Base-by-base conservation (phyloP, 1,139 yeast species). In the Torulaspora globosa region DNA sequence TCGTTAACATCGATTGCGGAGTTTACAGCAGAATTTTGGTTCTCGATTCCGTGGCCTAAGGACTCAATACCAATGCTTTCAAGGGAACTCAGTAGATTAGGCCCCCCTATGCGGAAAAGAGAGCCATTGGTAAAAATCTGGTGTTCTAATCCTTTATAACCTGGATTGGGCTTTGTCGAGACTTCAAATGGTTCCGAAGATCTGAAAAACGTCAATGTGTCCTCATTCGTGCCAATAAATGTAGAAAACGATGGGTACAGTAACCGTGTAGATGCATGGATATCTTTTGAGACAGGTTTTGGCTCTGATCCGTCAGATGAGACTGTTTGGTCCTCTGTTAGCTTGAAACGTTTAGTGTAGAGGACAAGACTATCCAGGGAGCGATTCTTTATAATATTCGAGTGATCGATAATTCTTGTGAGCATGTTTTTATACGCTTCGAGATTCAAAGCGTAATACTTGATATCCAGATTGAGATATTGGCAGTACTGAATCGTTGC, bases 361-460 rank as follows among this genome's bases (percentile, higher is more conserved):
- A 27, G 23, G 8, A 46, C 34, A 15, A 52, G 34, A 8, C 42
- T 35, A 18, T 51, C 52, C 3, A 54, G 46, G 19, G 53, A 44
- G 9, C 51, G 48, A 18, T 47, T 41, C 35, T 55, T 58, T 18
- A 51, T 36, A 12, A 36, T 38, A 3, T 35, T 49, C 9, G 54
- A 46, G 34, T 50, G 36, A 4, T n/a, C 23, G 5, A 47, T 34
- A 6, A 56, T 39, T 12, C 40, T 49, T 5, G 36, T 26, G 16
- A 54, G 44, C 38, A 55, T 43, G 4, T 44, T 41, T 14, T 44
- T 46, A 27, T 51, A 55, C n/a, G 28, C 39, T 2, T 36, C 42
- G 3, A 38, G 3, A 18, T 30, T 24, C 7, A 44, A 16, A 34
- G 14, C 31, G 33, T 23, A 44, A 16, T 47, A 23, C 15, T 36